phyloP scores from a whole-genome alignment of 2,329 filamentous ascomycete genomes.

The Triangularia verruculosa region DNA sequence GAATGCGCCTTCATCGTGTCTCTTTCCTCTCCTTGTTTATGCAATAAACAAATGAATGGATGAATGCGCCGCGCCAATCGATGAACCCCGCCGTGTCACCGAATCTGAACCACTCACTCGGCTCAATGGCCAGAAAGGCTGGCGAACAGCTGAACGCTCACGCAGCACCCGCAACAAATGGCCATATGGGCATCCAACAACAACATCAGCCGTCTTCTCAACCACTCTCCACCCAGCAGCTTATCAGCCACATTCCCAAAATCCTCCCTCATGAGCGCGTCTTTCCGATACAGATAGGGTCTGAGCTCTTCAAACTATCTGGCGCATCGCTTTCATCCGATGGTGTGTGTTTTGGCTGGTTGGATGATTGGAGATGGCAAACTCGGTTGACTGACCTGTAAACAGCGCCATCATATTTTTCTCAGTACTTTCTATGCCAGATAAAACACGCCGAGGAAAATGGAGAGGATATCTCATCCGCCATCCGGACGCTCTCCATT shows the following conservation, averaged over 20 bases:
- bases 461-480: conserved; percentile 47
- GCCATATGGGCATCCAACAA: conserved; percentile 3
- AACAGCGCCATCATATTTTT: conserved; percentile 93
- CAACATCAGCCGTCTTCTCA: conserved; percentile 4
- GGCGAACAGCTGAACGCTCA: background rate
- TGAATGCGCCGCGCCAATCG: conserved; percentile 3
- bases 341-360: conserved; percentile 46
- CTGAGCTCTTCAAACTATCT: conserved; percentile 69
- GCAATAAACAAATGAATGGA: background rate
- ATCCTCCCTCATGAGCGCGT: conserved; percentile 68
- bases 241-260: conserved; percentile 44
- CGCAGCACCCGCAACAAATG: background rate
- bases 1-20: background rate
- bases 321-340: conserved; percentile 72
- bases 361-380: background rate
- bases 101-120: background rate
- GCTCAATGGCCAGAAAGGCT: background rate
- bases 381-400: background rate
- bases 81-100: conserved; percentile 1
- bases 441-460: conserved; percentile 61
- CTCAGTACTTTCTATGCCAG: conserved; percentile 87
- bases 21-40: background rate
- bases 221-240: conserved; percentile 3
- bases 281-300: conserved; percentile 72
- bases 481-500: conserved; percentile 83